These are phyloP conservation scores for Apiospora arundinis DNA, from an alignment of 2,329 filamentous ascomycete genomes.

Conservation along the genomic window DNA sequence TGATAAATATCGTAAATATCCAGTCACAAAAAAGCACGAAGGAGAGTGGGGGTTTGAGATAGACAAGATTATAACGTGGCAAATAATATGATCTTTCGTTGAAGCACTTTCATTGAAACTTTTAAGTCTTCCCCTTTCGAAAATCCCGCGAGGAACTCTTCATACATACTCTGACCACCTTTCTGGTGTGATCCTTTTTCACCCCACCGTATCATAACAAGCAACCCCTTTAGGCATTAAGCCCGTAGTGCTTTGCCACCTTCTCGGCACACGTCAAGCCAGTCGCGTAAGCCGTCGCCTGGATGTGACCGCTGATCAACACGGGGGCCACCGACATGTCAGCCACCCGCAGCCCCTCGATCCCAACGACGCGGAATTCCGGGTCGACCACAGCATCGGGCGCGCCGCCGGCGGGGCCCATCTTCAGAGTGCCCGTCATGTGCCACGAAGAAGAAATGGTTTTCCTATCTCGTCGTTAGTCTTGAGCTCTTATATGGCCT, in stretches of 20 bases:
- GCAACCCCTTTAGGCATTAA: conserved; percentile 30
- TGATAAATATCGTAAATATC: too few relatives aligned
- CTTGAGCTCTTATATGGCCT: neutral
- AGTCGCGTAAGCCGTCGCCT: conserved; percentile 60
- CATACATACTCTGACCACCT: too few relatives aligned
- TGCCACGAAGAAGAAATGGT: conserved; percentile 57
- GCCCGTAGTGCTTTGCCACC: conserved; percentile 50
- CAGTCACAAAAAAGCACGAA: too few relatives aligned
- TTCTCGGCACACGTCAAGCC: conserved; percentile 59
- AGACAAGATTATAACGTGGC: too few relatives aligned
- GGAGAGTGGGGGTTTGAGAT: too few relatives aligned
- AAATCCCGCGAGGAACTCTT: too few relatives aligned
- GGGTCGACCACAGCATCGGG: conserved; percentile 54
- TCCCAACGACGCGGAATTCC: conserved; percentile 54
- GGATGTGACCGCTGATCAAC: conserved; percentile 57
- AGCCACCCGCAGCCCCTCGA: conserved; percentile 55
- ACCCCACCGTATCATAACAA: too few relatives aligned
- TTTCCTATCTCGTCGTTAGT: conserved; percentile 33
- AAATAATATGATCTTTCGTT: neutral
- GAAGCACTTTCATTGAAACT: neutral
- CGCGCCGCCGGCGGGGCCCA: conserved; percentile 53
- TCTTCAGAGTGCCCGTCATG: conserved; percentile 62
- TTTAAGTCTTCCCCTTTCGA: too few relatives aligned
- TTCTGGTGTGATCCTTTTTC: too few relatives aligned
- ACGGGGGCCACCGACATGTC: conserved; percentile 60